Base-by-base conservation (phyloP, 495 filamentous ascomycete species). In the Penicillium tannophilum region DNA sequence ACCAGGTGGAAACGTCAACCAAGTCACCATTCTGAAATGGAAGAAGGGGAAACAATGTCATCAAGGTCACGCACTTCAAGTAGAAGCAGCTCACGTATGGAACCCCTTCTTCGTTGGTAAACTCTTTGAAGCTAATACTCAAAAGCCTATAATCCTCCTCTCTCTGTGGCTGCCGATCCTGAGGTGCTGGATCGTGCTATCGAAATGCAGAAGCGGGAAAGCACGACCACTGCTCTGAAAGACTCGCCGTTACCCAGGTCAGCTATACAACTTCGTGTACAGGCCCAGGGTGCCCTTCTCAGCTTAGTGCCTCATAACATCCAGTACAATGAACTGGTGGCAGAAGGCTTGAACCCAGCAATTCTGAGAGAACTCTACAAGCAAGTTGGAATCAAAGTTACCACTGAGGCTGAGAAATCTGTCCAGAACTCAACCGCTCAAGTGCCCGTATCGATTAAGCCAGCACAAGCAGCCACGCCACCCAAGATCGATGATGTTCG, bases 211-310 rank as follows among this genome's bases (percentile, higher is more conserved):
- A 61, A 54, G 11, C 53, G 52, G 1, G 52, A 60, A 17, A 23
- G 48, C 28, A 26, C 41, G 0, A 23, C 35, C 11, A 23, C 58
- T 6, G 20, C 20, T 4, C 36, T 60, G 11, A 54, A 44, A 19
- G 51, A 54, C 0, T 24, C 56, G 11, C 51, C 59, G 9, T 19
- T 51, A 19, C 19, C 47, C 0, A 73, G 68, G 35, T 63, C 77
- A 2, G 58, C 61, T 12, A 62, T 68, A 17, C 83, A 88, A 59
- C 78, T 85, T 39, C 86, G 83, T 52, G 84, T 86, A 57, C 83
- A 88, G 62, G 89, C 90, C 6, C 82, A 88, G 62, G 81, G 84
- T 35, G 89, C 90, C 51, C 78, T 93, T 19, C 73, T 88, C 16
- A 79, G 84, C 41, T 68, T 93, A 26, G 81, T 78, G 57, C 82